Evolutionary conservation across 441 rosid genomes (phyloP).

Genomic region (Brassica balearica): DNA sequence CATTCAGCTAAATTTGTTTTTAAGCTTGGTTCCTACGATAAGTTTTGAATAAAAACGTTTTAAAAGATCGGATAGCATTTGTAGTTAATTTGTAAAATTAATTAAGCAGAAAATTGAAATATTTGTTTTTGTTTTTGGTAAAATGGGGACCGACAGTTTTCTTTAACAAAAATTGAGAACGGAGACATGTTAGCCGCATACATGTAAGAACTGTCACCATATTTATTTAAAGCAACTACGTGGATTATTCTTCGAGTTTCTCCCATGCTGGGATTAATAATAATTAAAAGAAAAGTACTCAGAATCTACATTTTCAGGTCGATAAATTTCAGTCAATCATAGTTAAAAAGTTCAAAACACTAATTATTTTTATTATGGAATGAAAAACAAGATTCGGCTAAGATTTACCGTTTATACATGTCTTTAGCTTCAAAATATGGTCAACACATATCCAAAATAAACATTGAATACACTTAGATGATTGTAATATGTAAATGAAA

Average conservation of each 20-base stretch:
- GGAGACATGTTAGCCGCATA: constrained; percentile 24
- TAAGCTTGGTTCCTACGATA: background rate
- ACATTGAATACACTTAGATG: too few relatives aligned
- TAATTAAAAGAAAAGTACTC: background rate
- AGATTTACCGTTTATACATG: too few relatives aligned
- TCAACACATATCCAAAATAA: too few relatives aligned
- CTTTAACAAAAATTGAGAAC: background rate
- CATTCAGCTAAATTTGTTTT: background rate
- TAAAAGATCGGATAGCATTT: background rate
- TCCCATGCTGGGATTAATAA: constrained; percentile 2
- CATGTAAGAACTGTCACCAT: constrained; percentile 16
- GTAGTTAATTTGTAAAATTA: background rate
- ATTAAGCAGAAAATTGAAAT: background rate
- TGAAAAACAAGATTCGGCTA: too few relatives aligned
- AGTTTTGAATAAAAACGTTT: background rate
- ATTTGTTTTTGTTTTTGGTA: background rate
- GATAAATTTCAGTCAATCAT: constrained; percentile 13
- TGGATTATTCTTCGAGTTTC: constrained; percentile 1
- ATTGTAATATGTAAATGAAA: background rate
- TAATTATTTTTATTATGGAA: too few relatives aligned
- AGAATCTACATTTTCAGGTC: constrained; percentile 12
- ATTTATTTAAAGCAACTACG: constrained; percentile 5
- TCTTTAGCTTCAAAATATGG: too few relatives aligned
- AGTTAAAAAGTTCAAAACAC: constrained; percentile 1
- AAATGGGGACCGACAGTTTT: constrained; percentile 25